phyloP scores from a whole-genome alignment of 306 rosid genomes.

The Trifolium pratense region DNA sequence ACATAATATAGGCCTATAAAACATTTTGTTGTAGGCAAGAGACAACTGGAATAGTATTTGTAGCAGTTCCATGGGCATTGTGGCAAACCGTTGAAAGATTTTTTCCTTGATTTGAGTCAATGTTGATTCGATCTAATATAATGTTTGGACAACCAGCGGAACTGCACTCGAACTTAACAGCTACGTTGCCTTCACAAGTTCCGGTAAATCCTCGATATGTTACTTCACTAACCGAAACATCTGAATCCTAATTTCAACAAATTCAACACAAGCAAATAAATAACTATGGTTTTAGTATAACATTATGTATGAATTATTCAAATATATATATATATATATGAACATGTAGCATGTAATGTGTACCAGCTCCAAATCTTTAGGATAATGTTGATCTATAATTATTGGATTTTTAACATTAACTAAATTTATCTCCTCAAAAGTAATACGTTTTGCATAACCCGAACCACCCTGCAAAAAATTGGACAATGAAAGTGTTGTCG shows the following conservation, averaged over 20 bases:
- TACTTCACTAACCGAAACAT: slow-evolving; percentile 37
- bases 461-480: slow-evolving; percentile 46
- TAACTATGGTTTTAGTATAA: not conserved
- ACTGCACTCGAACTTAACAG: slow-evolving; percentile 36
- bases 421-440: slow-evolving; percentile 40
- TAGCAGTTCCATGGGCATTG: slow-evolving; percentile 35
- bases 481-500: too few species aligned
- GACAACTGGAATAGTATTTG: not conserved
- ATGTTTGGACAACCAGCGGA: slow-evolving; percentile 32
- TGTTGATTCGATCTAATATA: slow-evolving; percentile 13
- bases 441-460: slow-evolving; percentile 51
- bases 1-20: not conserved
- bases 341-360: not conserved
- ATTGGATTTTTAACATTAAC: slow-evolving; percentile 27
- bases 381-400: slow-evolving; percentile 43
- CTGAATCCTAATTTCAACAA: not conserved
- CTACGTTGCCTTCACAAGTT: slow-evolving; percentile 23
- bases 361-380: not conserved
- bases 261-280: not conserved
- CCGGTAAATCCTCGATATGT: slow-evolving; percentile 42
- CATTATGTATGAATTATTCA: not conserved
- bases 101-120: not conserved
- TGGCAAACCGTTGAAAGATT: not conserved
- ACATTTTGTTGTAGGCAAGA: slow-evolving; percentile 1
- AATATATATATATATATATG: not conserved